A percentile compares a stretch with the other conserved stretches of the same genome.
Conservation (phyloP, 257 asterid genomes). For the Solanum ahanhuiri region DNA sequence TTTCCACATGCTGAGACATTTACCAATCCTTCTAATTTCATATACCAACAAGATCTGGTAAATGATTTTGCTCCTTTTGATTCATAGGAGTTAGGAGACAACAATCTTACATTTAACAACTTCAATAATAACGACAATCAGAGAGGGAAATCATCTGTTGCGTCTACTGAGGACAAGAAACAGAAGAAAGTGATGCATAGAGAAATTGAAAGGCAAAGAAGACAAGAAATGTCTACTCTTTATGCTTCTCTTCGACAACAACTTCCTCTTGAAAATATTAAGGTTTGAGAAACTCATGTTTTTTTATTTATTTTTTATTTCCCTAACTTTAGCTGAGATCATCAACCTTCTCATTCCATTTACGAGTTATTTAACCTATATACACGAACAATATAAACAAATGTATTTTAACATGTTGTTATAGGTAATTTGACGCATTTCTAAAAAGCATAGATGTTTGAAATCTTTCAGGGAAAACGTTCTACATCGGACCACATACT, state of each 20-base stretch:
- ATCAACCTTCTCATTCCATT: not conserved
- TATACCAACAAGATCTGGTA: not conserved
- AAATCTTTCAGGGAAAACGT: conserved; percentile 30
- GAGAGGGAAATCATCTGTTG: not conserved
- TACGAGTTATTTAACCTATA: not conserved
- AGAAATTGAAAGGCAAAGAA: conserved; percentile 42
- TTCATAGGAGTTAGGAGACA: not conserved
- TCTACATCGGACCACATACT: conserved; percentile 35
- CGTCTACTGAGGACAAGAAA: not conserved
- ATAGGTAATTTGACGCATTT: not conserved
- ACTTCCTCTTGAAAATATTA: conserved; percentile 42
- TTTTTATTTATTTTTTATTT: not conserved
- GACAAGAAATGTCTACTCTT: conserved; percentile 51
- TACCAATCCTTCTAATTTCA: not conserved
- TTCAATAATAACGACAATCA: not conserved
- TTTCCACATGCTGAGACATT: not conserved
- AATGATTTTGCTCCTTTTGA: not conserved
- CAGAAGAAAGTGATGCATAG: conserved; percentile 28
- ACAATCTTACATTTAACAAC: not conserved
- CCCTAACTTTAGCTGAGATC: not conserved
- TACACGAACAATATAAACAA: not conserved
- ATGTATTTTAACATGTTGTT: not conserved
- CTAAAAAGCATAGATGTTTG: not conserved
- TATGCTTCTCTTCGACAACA: conserved; percentile 36
- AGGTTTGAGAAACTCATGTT: conserved; percentile 20